Evolutionary conservation across 805 yeast species (phyloP).

Genomic region (Lachancea meyersii): DNA sequence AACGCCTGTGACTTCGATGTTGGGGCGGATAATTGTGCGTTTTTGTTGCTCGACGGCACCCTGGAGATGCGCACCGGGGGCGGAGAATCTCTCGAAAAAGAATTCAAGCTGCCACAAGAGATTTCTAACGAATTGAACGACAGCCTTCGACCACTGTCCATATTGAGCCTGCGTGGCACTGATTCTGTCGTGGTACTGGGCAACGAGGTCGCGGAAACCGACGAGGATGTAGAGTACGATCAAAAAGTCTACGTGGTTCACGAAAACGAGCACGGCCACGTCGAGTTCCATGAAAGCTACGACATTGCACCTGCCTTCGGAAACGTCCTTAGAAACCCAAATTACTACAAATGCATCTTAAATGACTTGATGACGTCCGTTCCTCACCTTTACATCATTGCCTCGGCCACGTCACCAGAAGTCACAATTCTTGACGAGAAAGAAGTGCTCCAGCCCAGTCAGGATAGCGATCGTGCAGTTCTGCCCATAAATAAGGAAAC

Average conservation of each 20-base stretch:
- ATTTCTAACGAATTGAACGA: constrained; percentile 26
- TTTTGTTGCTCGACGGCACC: constrained; percentile 4
- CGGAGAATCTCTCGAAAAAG: background rate
- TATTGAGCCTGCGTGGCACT: constrained; percentile 17
- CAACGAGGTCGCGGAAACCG: constrained; percentile 20
- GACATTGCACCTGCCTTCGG: constrained; percentile 52
- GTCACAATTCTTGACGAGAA: constrained; percentile 40
- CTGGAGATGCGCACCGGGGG: background rate
- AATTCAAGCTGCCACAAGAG: constrained; percentile 27
- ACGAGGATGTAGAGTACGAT: constrained; percentile 25
- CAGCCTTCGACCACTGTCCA: constrained; percentile 26
- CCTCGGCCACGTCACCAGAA: constrained; percentile 64
- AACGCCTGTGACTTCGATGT: constrained; percentile 6
- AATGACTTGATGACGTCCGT: constrained; percentile 36
- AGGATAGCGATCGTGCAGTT: constrained; percentile 67
- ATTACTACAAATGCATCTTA: constrained; percentile 40
- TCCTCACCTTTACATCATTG: constrained; percentile 39
- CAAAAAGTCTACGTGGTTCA: constrained; percentile 24
- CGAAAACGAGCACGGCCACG: background rate
- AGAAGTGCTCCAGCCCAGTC: constrained; percentile 42
- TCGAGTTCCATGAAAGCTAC: constrained; percentile 30
- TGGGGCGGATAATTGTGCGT: background rate
- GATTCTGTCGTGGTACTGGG: constrained; percentile 28
- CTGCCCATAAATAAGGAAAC: constrained; percentile 64
- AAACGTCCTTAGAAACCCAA: constrained; percentile 40